Evolutionary conservation across 139 green algal genomes (phyloP), one percentile per base, ranked within the genome.

Genomic region (Limnomonas spitsbergensis): DNA sequence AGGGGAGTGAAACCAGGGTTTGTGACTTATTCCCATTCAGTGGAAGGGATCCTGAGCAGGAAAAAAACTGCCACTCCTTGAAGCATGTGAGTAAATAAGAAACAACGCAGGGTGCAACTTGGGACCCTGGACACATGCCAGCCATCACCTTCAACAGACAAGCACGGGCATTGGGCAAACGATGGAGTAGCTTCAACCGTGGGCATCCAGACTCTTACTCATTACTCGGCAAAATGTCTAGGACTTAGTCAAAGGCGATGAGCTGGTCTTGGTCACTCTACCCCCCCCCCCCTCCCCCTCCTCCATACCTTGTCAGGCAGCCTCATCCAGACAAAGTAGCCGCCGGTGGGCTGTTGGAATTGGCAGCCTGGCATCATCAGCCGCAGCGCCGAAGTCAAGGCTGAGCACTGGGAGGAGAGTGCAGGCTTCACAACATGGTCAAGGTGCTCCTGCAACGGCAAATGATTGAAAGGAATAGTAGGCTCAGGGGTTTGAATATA

Each of bases 281-380:
- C n/a, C n/a, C n/a, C n/a, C n/a, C n/a, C n/a, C n/a, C n/a, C n/a
- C n/a, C n/a, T n/a, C n/a, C n/a, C n/a, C n/a, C n/a, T n/a, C 42
- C 42, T 27, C 42, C 42, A 9, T 9, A 70, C 56, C 56, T 70
- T 70, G 4, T 70, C 56, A 70, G 67, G 67, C 67, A 74, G 67
- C 67, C 40, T 26, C 35, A 74, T 4, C 67, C 67, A 74, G 6
- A 74, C 34, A 24, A 74, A 74, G 67, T 74, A 74, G 34, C 67
- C 67, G 4, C 67, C 67, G 14, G 39, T 26, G 4, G 67, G 67
- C 34, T 74, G 24, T 3, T 47, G 31, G 29, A 74, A 74, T 3
- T 3, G 3, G 29, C 35, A 42, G 3, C 3, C 4, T 14, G 67
- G 67, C 67, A 74, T 14, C 24, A 39, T 6, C 20, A 47, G 6